Conservation (phyloP, 2,329 filamentous ascomycete species). For the Cyclaneusma minus region DNA sequence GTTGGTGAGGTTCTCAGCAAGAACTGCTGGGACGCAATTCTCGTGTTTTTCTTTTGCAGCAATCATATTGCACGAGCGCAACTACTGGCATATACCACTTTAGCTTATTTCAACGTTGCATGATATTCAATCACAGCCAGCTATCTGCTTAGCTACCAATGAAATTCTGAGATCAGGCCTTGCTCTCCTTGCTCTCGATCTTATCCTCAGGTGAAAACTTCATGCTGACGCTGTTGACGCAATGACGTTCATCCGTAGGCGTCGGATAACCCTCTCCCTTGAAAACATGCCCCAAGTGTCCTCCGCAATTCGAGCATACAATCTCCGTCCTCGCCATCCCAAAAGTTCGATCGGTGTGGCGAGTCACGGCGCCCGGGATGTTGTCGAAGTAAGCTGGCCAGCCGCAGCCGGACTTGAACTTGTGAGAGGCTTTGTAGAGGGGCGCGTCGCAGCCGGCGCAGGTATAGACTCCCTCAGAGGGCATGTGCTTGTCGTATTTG, state of each 20-base stretch:
- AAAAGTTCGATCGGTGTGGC: constrained; percentile 60
- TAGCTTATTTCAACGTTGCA: too few species aligned
- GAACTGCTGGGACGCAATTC: too few species aligned
- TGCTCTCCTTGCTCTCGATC: constrained; percentile 25
- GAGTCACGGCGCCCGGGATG: constrained; percentile 74
- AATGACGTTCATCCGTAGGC: constrained; percentile 91
- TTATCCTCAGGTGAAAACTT: constrained; percentile 60
- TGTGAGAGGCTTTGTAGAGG: constrained; percentile 84
- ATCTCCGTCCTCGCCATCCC: constrained; percentile 89
- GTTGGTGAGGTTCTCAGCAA: too few species aligned
- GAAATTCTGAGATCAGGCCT: too few species aligned
- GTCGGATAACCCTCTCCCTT: constrained; percentile 74
- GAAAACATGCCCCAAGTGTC: constrained; percentile 82
- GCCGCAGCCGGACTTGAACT: constrained; percentile 91
- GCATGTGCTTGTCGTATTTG: constrained; percentile 76
- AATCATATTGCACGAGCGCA: too few species aligned
- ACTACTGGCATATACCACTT: too few species aligned
- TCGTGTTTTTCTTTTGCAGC: too few species aligned
- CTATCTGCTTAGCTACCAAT: too few species aligned
- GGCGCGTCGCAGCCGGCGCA: constrained; percentile 79
- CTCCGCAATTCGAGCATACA: constrained; percentile 85
- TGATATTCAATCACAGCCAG: too few species aligned
- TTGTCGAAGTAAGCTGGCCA: constrained; percentile 98
- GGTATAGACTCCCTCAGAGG: constrained; percentile 61
- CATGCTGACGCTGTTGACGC: constrained; percentile 85